Evolutionary conservation across 805 yeast species (phyloP), one percentile per base, ranked within the genome.

Genomic region (Candida caryicola): DNA sequence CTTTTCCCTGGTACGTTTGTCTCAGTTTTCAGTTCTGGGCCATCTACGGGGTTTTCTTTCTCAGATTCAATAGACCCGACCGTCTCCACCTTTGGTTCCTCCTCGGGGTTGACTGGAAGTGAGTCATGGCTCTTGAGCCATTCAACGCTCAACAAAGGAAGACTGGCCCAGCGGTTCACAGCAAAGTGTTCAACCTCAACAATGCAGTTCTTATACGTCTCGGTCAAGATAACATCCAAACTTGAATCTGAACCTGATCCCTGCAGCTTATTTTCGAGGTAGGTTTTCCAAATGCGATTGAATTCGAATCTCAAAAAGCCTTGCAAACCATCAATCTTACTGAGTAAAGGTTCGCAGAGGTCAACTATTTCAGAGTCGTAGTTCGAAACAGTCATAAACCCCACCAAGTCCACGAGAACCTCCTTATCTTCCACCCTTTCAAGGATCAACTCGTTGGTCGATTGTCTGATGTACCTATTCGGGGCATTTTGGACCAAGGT

Each of bases 401-500:
- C 44, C 10, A 58, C 38, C 4, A 59, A 23, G 0, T 44, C 50
- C 5, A 52, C 26, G 26, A 59, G 6, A 6, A 17, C 33, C 5
- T 45, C 47, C 17, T 39, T 46, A 6, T 46, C 31, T 4, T 48
- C 52, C 33, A 54, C 50, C 36, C 49, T 49, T 3, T 26, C 18
- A 3, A 37, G 19, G 7, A 67, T 47, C 6, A 59, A 40, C 2
- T 52, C 45, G 16, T 54, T 36, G 0, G 61, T 47, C n/a, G 52
- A 49, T 21, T 54, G 51, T 33, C 56, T 57, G 37, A 69, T 47
- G 36, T 49, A 52, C 1, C 39, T 45, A 34, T 47, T 57, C 3
- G 72, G 72, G 1, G 73, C 65, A 42, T 57, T 58, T 35, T 60
- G 66, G 41, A 64, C 55, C 31, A 67, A 52, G 2, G 49, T 39